phyloP scores from a whole-genome alignment of 2,329 filamentous ascomycete species.

The Pseudopithomyces maydicus region DNA sequence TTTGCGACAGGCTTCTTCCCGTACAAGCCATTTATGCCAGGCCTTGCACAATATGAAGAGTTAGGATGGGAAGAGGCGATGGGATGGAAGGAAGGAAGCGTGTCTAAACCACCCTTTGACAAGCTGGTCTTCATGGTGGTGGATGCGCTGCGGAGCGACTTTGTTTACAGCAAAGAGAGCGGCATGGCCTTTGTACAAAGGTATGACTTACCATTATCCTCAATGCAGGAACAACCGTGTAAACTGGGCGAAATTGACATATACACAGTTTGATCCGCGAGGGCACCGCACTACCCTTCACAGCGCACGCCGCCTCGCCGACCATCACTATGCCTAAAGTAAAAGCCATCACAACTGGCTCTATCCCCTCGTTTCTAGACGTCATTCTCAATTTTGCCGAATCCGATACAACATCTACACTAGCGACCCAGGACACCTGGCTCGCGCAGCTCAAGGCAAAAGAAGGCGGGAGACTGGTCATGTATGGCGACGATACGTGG shows the following conservation, averaged over 20 bases:
- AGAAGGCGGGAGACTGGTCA: conserved; percentile 72
- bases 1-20: conserved; percentile 96
- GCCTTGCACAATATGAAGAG: conserved; percentile 72
- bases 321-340: conserved; percentile 98
- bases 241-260: conserved; percentile 2
- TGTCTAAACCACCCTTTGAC: conserved; percentile 75
- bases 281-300: conserved; percentile 88
- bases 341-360: conserved; percentile 96
- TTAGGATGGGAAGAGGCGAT: conserved; percentile 52
- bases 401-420: conserved; percentile 85
- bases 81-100: conserved; percentile 41
- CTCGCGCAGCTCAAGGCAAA: conserved; percentile 83
- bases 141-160: conserved; percentile 87
- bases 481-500: conserved; percentile 99
- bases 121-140: conserved; percentile 97
- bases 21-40: conserved; percentile 91
- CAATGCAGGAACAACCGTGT: background rate
- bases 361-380: conserved; percentile 96
- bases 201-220: conserved; percentile 54
- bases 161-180: conserved; percentile 81
- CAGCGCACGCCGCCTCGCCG: conserved; percentile 91
- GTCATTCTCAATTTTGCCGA: conserved; percentile 97
- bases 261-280: conserved; percentile 74
- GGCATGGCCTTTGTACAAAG: conserved; percentile 88
- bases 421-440: conserved; percentile 93